Conservation (phyloP, 2,329 filamentous ascomycete genomes). For the Aschersonia sp. region DNA sequence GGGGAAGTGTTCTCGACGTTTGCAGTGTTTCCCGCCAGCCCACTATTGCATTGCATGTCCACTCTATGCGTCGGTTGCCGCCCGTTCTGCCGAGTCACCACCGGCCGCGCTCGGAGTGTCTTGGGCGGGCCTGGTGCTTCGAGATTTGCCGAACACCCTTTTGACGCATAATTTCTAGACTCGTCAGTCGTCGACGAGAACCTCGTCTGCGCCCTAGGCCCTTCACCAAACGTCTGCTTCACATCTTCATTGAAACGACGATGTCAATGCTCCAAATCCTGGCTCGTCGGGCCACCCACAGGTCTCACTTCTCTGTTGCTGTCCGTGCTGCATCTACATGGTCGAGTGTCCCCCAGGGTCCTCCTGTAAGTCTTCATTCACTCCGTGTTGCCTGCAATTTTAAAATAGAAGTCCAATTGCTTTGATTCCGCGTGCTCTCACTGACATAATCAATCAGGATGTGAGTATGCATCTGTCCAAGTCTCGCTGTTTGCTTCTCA, state of each 20-base stretch:
- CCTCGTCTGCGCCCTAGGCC: neutral
- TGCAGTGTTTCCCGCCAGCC: too few species aligned
- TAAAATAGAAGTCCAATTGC: neutral
- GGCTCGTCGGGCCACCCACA: slow-evolving; percentile 31
- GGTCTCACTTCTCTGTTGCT: slow-evolving; percentile 25
- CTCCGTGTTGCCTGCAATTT: neutral
- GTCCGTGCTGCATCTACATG: slow-evolving; percentile 61
- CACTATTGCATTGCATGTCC: too few species aligned
- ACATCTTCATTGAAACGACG: slow-evolving; percentile 29
- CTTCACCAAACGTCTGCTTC: slow-evolving; percentile 1
- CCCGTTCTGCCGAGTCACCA: neutral
- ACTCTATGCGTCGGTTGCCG: too few species aligned
- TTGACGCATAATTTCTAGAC: slow-evolving; percentile 1
- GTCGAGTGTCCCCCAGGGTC: slow-evolving; percentile 83
- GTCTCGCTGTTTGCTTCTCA: neutral
- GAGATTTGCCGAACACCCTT: neutral
- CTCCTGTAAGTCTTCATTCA: slow-evolving; percentile 54
- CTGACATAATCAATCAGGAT: slow-evolving; percentile 4
- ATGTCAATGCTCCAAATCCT: slow-evolving; percentile 40
- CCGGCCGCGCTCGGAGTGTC: neutral
- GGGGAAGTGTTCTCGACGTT: too few species aligned
- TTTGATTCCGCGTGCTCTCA: neutral
- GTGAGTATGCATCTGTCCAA: slow-evolving; percentile 4
- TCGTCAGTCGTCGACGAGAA: neutral
- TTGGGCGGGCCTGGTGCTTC: neutral